These are phyloP conservation scores for Globisporangium apiculatum DNA, from an alignment of 352 stramenopile species.

Conservation along the genomic window DNA sequence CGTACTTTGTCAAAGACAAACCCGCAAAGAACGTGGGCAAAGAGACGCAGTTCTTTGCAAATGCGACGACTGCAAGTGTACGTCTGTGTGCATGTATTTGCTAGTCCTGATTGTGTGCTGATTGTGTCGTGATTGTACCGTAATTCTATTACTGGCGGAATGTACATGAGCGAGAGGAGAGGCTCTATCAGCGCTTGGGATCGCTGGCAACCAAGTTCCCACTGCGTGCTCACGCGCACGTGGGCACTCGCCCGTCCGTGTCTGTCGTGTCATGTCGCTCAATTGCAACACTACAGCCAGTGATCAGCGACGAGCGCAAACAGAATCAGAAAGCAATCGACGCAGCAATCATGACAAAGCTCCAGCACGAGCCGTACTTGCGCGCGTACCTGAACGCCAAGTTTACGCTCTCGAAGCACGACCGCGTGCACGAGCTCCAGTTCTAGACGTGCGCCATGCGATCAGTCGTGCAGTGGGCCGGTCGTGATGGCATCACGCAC, in stretches of 20 bases:
- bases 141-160: too few species aligned
- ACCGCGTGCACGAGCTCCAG: constrained; percentile 98
- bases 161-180: neutral
- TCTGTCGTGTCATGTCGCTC: neutral
- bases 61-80: constrained; percentile 34
- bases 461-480: too few species aligned
- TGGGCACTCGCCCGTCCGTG: constrained; percentile 15
- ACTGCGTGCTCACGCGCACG: constrained; percentile 7
- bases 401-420: constrained; percentile 97
- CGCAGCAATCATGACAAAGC: constrained; percentile 80
- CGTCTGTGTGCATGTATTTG: constrained; percentile 29
- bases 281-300: constrained; percentile 25
- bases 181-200: constrained; percentile 82
- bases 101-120: constrained; percentile 10
- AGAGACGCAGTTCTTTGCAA: constrained; percentile 97
- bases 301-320: constrained; percentile 96
- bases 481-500: too few species aligned
- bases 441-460: constrained; percentile 85
- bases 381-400: constrained; percentile 98
- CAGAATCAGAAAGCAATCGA: constrained; percentile 98
- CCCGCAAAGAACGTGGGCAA: constrained; percentile 83
- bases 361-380: constrained; percentile 89
- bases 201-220: constrained; percentile 88
- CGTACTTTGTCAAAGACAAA: constrained; percentile 96
- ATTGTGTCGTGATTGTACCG: neutral